Percentiles rank a stretch among this genome's conserved stretches.
These are phyloP conservation scores for Haberlea rhodopensis DNA, from an alignment of 257 asterid species.

Conservation along the genomic window DNA sequence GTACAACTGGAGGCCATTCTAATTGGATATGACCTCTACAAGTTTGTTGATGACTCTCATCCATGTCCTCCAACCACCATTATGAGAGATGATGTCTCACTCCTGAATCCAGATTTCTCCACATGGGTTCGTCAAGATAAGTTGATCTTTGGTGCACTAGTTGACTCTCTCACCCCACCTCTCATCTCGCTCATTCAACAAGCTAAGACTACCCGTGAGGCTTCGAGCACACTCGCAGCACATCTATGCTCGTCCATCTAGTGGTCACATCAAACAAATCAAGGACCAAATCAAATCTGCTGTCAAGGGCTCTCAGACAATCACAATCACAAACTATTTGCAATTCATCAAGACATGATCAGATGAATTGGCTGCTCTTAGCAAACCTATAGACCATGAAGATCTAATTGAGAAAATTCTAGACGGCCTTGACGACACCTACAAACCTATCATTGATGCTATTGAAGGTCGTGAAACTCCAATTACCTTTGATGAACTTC, in stretches of 20 bases:
- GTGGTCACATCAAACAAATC: slow-evolving; percentile 20
- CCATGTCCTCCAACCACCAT: not conserved
- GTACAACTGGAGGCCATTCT: slow-evolving; percentile 15
- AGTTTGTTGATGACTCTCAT: slow-evolving; percentile 7
- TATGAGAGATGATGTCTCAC: not conserved
- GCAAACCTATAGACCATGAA: slow-evolving; percentile 12
- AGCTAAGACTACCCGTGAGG: not conserved
- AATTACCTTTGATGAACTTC: slow-evolving; percentile 19
- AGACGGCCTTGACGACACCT: slow-evolving; percentile 2
- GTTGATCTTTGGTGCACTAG: slow-evolving; percentile 5
- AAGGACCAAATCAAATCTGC: too few species aligned
- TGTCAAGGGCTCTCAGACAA: slow-evolving; percentile 1
- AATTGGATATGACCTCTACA: not conserved
- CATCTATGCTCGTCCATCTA: slow-evolving; percentile 9
- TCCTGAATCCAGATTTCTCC: not conserved
- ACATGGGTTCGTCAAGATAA: slow-evolving; percentile 15
- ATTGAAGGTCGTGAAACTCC: not conserved
- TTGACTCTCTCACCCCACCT: not conserved
- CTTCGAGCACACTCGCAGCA: not conserved
- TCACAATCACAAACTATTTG: not conserved
- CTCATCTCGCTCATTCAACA: not conserved
- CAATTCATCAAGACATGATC: not conserved
- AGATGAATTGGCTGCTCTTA: slow-evolving; percentile 10
- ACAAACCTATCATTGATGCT: slow-evolving; percentile 8
- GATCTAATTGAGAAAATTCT: not conserved